phyloP scores from a whole-genome alignment of 495 filamentous ascomycete genomes.

The Sordaria brevicollis region DNA sequence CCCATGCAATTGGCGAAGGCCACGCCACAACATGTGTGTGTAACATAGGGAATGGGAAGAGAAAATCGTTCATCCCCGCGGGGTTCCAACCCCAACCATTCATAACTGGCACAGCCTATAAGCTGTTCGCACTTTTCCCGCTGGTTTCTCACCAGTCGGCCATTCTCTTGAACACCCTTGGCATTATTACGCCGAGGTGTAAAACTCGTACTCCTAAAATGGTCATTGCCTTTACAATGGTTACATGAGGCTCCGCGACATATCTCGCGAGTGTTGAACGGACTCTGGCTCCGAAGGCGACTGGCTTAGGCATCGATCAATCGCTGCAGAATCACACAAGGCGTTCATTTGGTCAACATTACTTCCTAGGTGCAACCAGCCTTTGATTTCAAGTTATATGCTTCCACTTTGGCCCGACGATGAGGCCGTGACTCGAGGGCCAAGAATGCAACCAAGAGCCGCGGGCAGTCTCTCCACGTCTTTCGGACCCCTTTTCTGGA shows the following conservation, averaged over 20 bases:
- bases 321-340: not conserved
- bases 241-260: not conserved
- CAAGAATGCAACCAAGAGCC: not conserved
- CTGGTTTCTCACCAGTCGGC: not conserved
- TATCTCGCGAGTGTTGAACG: not conserved
- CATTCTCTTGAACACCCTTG: not conserved
- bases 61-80: not conserved
- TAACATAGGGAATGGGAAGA: not conserved
- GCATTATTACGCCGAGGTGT: not conserved
- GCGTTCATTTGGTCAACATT: not conserved
- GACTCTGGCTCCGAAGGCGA: not conserved
- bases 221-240: too few species aligned
- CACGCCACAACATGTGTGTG: not conserved
- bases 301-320: not conserved
- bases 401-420: not conserved
- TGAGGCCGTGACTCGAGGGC: not conserved
- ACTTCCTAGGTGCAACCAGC: not conserved
- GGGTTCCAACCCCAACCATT: not conserved
- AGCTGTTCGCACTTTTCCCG: not conserved
- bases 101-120: not conserved
- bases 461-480: not conserved
- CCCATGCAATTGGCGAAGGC: not conserved
- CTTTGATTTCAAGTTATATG: not conserved
- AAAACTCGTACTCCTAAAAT: too few species aligned
- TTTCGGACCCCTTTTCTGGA: not conserved